Percentiles rank a stretch among this genome's conserved stretches.
Evolutionary conservation across 2,329 filamentous ascomycete genomes (phyloP).

Genomic region (Fusarium pseudonygamai): DNA sequence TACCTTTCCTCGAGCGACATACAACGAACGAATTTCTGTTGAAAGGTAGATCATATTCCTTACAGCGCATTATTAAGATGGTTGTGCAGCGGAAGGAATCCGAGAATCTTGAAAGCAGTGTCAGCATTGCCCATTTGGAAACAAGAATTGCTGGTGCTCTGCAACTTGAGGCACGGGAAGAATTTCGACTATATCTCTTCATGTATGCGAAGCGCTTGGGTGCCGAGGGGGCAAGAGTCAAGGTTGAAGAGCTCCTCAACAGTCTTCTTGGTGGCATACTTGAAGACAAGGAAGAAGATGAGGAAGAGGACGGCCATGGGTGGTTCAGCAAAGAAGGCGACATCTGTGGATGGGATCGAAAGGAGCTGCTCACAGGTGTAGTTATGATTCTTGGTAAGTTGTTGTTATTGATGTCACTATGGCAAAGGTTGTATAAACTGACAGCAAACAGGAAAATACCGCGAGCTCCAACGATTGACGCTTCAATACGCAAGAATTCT

Average conservation of each 20-base stretch:
- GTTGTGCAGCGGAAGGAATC: slow-evolving; percentile 89
- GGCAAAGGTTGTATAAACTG: slow-evolving; percentile 39
- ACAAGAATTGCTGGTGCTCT: slow-evolving; percentile 91
- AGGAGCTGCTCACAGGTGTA: slow-evolving; percentile 87
- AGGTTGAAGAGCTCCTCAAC: slow-evolving; percentile 92
- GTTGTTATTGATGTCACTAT: neutral
- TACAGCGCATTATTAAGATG: slow-evolving; percentile 91
- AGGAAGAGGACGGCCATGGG: slow-evolving; percentile 57
- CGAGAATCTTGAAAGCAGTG: slow-evolving; percentile 88
- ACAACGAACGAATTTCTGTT: slow-evolving; percentile 93
- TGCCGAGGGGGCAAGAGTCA: slow-evolving; percentile 84
- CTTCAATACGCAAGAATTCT: slow-evolving; percentile 92
- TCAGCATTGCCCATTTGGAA: slow-evolving; percentile 94
- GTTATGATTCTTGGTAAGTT: slow-evolving; percentile 89
- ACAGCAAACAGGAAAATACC: slow-evolving; percentile 79
- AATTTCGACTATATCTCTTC: slow-evolving; percentile 93
- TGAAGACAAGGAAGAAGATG: slow-evolving; percentile 60
- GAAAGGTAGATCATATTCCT: slow-evolving; percentile 88
- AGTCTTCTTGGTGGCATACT: slow-evolving; percentile 79
- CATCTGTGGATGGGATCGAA: slow-evolving; percentile 90
- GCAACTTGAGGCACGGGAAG: slow-evolving; percentile 84
- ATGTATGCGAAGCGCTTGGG: slow-evolving; percentile 98
- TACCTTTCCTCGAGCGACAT: slow-evolving; percentile 91
- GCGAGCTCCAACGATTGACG: slow-evolving; percentile 92
- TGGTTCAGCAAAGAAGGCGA: slow-evolving; percentile 75